Evolutionary conservation across 345 rosid genomes (phyloP), one percentile per base, ranked within the genome.

Genomic region (Hevea brasiliensis): DNA sequence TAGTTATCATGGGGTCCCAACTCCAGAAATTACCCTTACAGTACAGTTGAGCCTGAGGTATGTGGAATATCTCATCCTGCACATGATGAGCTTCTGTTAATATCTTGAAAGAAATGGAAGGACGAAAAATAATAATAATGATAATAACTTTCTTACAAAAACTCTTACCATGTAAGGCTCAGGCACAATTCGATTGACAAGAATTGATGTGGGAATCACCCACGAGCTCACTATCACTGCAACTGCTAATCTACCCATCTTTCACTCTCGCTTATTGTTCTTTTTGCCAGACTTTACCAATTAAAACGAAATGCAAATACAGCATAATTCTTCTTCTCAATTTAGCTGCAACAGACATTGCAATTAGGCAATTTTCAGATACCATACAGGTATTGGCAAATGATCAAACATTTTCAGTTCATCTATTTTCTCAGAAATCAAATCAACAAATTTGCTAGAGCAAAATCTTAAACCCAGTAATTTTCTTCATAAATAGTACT

Each of bases 1-100:
- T 95, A 60, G 99, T 95, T 77, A 92, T 95, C 99, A 89, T 95
- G 72, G 98, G 99, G 79, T 95, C 93, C 98, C 99, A 95, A 70
- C 91, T 95, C 77, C 72, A 84, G 68, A 95, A 87, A 79, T 91
- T 74, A 5, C 92, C 93, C 45, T 80, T 83, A 80, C 98, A 92
- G 76, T 91, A 95, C 68, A 86, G 83, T 76, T 89, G 96, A 82
- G 89, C 94, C 65, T 92, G 99, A 72, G 99, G 96, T 40, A 91
- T 82, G 68, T 95, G 99, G 71, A 95, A 92, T 59, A 92, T 92
- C 84, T 92, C 99, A 80, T 92, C 99, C 99, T 95, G 88, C 81
- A 84, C 53, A 9, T 40, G 6, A 51, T 7, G 4, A 18, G 61
- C 14, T 51, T 40, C 24, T 54, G 7, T 53, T 61, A 48, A 56